Percentiles rank a stretch among this genome's conserved stretches.
phyloP scores from a whole-genome alignment of 1,284 basidiomycete species.

The Cryptococcus maquisensis region DNA sequence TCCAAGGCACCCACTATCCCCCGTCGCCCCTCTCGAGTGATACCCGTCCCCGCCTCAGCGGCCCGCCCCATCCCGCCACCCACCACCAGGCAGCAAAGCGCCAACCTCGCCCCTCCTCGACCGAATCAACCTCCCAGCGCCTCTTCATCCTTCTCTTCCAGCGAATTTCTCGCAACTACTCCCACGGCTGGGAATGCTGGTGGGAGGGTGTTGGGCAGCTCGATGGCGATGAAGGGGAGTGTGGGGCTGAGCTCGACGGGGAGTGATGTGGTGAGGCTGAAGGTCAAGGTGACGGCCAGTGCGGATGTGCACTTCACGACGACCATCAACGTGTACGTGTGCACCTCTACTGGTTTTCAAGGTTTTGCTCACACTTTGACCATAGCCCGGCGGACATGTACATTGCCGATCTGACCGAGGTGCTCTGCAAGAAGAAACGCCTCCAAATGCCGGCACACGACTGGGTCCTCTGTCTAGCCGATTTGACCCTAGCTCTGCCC shows the following conservation, averaged over 20 bases:
- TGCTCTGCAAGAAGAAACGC: slow-evolving; percentile 67
- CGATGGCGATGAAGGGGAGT: slow-evolving; percentile 25
- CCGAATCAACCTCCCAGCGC: background rate
- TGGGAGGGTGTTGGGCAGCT: background rate
- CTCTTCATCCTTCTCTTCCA: slow-evolving; percentile 21
- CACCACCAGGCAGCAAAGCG: background rate
- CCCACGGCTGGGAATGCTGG: background rate
- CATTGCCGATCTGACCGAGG: slow-evolving; percentile 89
- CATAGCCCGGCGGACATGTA: slow-evolving; percentile 87
- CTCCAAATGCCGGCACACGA: slow-evolving; percentile 70
- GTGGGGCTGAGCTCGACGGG: slow-evolving; percentile 28
- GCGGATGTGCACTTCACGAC: slow-evolving; percentile 78
- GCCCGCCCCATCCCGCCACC: slow-evolving; percentile 5
- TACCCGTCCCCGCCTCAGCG: slow-evolving; percentile 19
- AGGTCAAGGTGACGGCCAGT: slow-evolving; percentile 70
- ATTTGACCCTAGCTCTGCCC: slow-evolving; percentile 78
- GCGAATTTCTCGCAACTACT: slow-evolving; percentile 9
- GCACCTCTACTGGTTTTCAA: background rate
- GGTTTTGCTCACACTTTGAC: background rate
- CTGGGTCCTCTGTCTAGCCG: slow-evolving; percentile 74
- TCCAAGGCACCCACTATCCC: slow-evolving; percentile 55
- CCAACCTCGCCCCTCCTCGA: background rate
- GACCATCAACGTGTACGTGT: slow-evolving; percentile 76
- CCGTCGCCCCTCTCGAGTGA: slow-evolving; percentile 39
- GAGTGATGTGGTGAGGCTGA: slow-evolving; percentile 59